Base-by-base conservation (phyloP, 257 asterid genomes). In the Primulina eburnea region DNA sequence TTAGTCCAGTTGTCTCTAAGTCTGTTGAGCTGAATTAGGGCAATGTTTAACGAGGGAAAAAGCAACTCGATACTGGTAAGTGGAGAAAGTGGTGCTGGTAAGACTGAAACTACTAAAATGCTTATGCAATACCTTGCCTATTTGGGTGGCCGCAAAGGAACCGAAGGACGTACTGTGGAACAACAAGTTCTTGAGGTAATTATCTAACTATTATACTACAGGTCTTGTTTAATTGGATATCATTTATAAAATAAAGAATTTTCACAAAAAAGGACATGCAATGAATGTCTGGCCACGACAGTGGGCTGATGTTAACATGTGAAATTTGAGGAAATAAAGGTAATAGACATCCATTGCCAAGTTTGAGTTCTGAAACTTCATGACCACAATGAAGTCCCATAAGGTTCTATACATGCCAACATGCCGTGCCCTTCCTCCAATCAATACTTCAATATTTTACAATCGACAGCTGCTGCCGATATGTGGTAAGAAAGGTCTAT, bases 51-150 rank as follows among this genome's bases (percentile, higher is more conserved):
- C 38, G 97, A 94, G 79, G 95, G 92, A 32, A 91, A 85, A 83
- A 91, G 96, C 81, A 94, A 94, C 76, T 85, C 99, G 30, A 93
- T 93, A 73, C 77, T 93, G 69, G 99, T 93, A 11, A 93, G 99
- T 74, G 99, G 99, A 73, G 99, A 93, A 87, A 93, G 99, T 82
- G 99, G 99, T 71, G 97, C 99, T 57, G 99, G 99, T 71, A 93
- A 93, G 85, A 93, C 99, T 16, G 97, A 93, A 89, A 93, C 97
- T 28, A 90, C 99, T 58, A 93, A 90, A 89, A 94, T 94, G 99
- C 97, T 94, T 83, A 94, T 94, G 99, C 86, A 75, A 24, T 94
- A 90, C 80, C 96, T 94, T 71, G 99, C 99, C 67, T 87, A 80
- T 85, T 75, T 94, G 88, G 99, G 99, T 26, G 99, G 99, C 66